A percentile compares a stretch with the other conserved stretches of the same genome.
Conservation (phyloP, 331 rosid genomes). For the Telfairia occidentalis region DNA sequence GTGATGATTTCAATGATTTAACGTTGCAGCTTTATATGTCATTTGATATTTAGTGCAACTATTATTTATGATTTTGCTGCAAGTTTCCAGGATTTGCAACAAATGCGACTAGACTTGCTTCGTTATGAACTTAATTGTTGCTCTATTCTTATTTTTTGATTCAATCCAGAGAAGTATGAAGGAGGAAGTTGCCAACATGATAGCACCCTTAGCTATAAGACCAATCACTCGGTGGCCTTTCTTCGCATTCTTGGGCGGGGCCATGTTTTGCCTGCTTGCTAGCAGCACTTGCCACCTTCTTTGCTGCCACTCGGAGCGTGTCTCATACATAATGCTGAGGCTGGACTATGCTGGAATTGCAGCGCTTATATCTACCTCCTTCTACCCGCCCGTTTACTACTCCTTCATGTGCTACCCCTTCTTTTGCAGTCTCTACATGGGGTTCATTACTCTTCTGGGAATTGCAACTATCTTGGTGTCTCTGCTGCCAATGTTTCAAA, state of each 20-base stretch:
- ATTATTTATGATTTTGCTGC: neutral
- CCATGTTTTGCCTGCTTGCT: conserved; percentile 90
- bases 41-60: neutral
- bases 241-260: conserved; percentile 80
- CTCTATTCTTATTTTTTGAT: conserved; percentile 8
- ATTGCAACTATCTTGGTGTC: conserved; percentile 55
- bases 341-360: conserved; percentile 96
- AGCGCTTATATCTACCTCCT: conserved; percentile 84
- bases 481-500: conserved; percentile 76
- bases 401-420: conserved; percentile 92
- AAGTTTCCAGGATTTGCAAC: neutral
- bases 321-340: conserved; percentile 77
- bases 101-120: neutral
- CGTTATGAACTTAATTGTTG: conserved; percentile 8
- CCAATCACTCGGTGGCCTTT: conserved; percentile 96
- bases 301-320: conserved; percentile 78
- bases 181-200: conserved; percentile 61
- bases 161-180: conserved; percentile 54
- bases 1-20: neutral
- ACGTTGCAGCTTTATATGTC: neutral
- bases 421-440: conserved; percentile 76
- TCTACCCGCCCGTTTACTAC: conserved; percentile 91
- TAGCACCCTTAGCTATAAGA: conserved; percentile 63
- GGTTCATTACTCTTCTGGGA: conserved; percentile 64
- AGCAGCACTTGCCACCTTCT: conserved; percentile 95